A percentile compares a stretch with the other conserved stretches of the same genome.
These are phyloP conservation scores for Quercus wislizeni DNA, from an alignment of 306 rosid genomes.

Conservation along the genomic window DNA sequence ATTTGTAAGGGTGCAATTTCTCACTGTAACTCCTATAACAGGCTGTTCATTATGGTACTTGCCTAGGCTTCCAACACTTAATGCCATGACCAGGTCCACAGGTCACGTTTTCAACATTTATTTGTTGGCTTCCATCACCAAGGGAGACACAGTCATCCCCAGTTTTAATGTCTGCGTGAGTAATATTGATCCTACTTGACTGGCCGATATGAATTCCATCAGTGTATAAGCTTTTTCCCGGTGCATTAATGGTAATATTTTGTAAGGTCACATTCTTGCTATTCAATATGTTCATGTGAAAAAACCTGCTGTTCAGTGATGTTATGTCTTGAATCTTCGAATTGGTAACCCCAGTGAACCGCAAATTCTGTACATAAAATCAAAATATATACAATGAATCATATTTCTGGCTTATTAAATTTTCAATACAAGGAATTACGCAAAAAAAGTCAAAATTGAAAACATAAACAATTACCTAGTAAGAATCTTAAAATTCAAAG, in stretches of 20 bases:
- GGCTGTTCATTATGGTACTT: slow-evolving; percentile 24
- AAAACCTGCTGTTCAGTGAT: slow-evolving; percentile 17
- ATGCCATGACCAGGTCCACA: slow-evolving; percentile 30
- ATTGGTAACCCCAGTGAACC: neutral
- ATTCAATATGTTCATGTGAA: slow-evolving; percentile 8
- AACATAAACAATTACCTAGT: too few species aligned
- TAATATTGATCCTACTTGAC: slow-evolving; percentile 6
- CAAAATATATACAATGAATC: neutral
- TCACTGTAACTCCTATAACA: slow-evolving; percentile 1
- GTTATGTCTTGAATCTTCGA: neutral
- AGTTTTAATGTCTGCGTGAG: neutral
- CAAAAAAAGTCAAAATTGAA: neutral
- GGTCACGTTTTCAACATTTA: slow-evolving; percentile 1
- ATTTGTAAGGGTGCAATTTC: slow-evolving; percentile 7
- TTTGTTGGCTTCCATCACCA: slow-evolving; percentile 24
- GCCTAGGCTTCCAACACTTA: slow-evolving; percentile 22
- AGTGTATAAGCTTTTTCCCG: slow-evolving; percentile 14
- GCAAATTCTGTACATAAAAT: neutral
- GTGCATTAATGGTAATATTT: slow-evolving; percentile 16
- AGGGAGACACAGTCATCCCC: slow-evolving; percentile 30
- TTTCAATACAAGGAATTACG: neutral
- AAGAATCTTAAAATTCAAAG: too few species aligned
- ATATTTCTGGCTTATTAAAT: neutral
- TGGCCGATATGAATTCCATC: slow-evolving; percentile 29
- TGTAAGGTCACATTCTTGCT: slow-evolving; percentile 12